Evolutionary conservation across 2,329 filamentous ascomycete species (phyloP), one percentile per base, ranked within the genome.

Genomic region (Neofusicoccum kwambonambiense): DNA sequence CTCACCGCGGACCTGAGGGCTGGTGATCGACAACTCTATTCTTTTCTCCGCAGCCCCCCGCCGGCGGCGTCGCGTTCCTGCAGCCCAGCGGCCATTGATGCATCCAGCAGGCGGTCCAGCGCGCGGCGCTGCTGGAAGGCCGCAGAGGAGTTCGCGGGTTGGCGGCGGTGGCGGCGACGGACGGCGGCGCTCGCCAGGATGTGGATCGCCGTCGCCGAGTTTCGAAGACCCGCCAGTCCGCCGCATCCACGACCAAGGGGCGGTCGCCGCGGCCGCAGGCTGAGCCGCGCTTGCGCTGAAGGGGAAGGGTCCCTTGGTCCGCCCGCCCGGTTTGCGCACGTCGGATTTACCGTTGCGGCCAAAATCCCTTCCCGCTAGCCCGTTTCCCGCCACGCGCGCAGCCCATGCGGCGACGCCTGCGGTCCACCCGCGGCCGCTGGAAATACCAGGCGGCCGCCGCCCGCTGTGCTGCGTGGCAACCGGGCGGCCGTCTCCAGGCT

Each of bases 231-330:
- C 54, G 27, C 27, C 27, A 31, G 27, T 31, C 27, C 27, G 54
- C 54, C 39, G 41, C 54, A 58, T 42, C 54, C 54, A 58, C 27
- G 39, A 6, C 54, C 54, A 8, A 58, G 54, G 54, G 54, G 54
- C 52, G 52, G 5, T 22, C 22, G 22, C 49, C 31, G 15, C 15
- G 54, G 27, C 54, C 54, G 27, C 27, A 8, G 8, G 3, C 15
- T 13, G 54, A 58, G 22, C 54, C 22, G 39, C 39, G 54, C 54
- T 45, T 42, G 13, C 17, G 17, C 15, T 35, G 39, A 58, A 42
- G 3, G 13, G 52, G 52, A 56, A 56, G 37, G 37, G 39, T 45
- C 8, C 22, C 41, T 58, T 58, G 54, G 39, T 42, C 39, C 22
- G 39, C 15, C 54, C 3, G n/a, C 8, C 13, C 54, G 19, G 41